A percentile compares a stretch with the other conserved stretches of the same genome.
phyloP scores from a whole-genome alignment of 345 rosid genomes.

The Ceriops tagal region DNA sequence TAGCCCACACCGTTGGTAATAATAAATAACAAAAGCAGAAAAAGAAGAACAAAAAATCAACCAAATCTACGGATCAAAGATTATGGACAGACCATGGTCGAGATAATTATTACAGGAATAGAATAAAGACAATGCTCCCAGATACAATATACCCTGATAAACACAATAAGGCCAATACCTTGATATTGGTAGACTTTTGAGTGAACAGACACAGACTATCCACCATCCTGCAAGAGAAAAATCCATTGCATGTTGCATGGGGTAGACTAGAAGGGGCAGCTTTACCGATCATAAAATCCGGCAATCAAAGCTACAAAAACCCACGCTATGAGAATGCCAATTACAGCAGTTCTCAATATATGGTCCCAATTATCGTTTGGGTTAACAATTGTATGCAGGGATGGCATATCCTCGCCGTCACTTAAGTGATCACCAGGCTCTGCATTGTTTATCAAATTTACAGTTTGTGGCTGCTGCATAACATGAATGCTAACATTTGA shows the following conservation, averaged over 20 bases:
- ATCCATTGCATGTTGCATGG: conserved; percentile 13
- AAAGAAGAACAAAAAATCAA: no score
- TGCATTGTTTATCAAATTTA: conserved; percentile 21
- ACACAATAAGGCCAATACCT: conserved; percentile 2
- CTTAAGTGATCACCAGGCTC: conserved; percentile 18
- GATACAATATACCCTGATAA: neutral
- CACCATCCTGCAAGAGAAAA: neutral
- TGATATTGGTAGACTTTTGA: no score
- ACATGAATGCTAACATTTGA: conserved; percentile 22
- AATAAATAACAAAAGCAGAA: no score
- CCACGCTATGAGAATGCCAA: conserved; percentile 66
- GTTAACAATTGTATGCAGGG: conserved; percentile 28
- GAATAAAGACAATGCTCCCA: no score
- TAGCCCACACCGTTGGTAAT: no score
- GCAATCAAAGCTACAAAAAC: conserved; percentile 48
- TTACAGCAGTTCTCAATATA: conserved; percentile 53
- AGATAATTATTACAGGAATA: no score
- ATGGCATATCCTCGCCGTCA: conserved; percentile 29
- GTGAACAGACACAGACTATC: neutral
- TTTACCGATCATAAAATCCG: conserved; percentile 57
- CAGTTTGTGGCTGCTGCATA: conserved; percentile 12
- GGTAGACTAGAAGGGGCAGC: conserved; percentile 39
- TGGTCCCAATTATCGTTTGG: conserved; percentile 41
- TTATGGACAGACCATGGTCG: no score
- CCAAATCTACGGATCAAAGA: no score